phyloP scores from a whole-genome alignment of 2,329 filamentous ascomycete genomes.

The Orbilia quercus region DNA sequence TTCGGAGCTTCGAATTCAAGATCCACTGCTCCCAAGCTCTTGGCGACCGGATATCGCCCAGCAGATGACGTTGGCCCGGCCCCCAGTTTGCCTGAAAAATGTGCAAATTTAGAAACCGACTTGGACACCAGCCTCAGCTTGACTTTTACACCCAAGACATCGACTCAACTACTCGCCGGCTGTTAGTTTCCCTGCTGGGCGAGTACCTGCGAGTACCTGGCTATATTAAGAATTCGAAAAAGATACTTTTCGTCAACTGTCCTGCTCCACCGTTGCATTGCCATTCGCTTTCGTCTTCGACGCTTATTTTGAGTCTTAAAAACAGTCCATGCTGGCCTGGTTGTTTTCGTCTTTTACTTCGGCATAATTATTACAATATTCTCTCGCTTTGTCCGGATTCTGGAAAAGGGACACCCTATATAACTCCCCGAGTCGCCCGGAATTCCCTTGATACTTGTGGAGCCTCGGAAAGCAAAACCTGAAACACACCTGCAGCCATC shows the following conservation, averaged over 20 bases:
- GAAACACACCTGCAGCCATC: constrained; percentile 29
- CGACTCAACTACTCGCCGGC: not conserved
- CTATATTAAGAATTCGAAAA: constrained; percentile 23
- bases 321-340: no score
- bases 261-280: no score
- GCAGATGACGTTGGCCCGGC: constrained; percentile 4
- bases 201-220: not conserved
- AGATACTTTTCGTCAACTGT: no score
- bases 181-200: not conserved
- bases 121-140: not conserved
- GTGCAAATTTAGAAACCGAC: constrained; percentile 42
- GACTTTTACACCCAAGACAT: not conserved
- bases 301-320: no score
- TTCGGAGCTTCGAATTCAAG: no score
- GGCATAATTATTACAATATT: constrained; percentile 2
- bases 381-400: no score
- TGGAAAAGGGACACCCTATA: not conserved
- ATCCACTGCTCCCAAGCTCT: not conserved
- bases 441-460: not conserved
- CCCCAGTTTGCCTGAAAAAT: not conserved
- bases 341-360: not conserved
- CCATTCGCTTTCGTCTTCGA: no score
- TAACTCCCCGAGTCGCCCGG: constrained; percentile 8
- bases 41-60: not conserved
- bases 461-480: constrained; percentile 18